These are phyloP conservation scores for Glycine soja DNA, from an alignment of 306 rosid genomes.

Conservation along the genomic window DNA sequence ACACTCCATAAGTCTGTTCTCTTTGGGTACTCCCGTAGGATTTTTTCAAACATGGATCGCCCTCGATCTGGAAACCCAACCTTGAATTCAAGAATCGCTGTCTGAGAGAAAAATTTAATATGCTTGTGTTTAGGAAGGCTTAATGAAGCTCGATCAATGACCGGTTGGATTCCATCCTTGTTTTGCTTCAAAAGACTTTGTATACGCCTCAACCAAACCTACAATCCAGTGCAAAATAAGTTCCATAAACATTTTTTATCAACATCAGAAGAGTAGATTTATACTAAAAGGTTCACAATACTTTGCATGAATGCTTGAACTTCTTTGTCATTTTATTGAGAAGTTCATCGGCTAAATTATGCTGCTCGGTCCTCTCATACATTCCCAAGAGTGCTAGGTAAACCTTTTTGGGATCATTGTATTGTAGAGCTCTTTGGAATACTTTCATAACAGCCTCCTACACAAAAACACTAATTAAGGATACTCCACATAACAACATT, in stretches of 20 bases:
- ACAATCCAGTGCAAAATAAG: constrained; percentile 43
- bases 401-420: constrained; percentile 78
- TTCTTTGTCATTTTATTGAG: constrained; percentile 79
- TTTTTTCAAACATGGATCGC: constrained; percentile 86
- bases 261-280: constrained; percentile 23
- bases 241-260: neutral
- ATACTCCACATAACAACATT: constrained; percentile 22
- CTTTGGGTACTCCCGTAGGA: constrained; percentile 81
- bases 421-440: constrained; percentile 82
- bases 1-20: constrained; percentile 91
- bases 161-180: constrained; percentile 64
- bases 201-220: constrained; percentile 90
- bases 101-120: constrained; percentile 80
- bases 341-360: constrained; percentile 77
- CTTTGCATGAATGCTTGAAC: constrained; percentile 96
- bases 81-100: constrained; percentile 91
- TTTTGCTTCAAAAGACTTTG: constrained; percentile 65
- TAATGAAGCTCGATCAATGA: constrained; percentile 63
- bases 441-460: constrained; percentile 85
- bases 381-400: constrained; percentile 83
- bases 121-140: constrained; percentile 83
- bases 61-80: constrained; percentile 86
- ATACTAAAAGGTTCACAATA: constrained; percentile 44
- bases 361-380: constrained; percentile 87
- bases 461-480: constrained; percentile 39